phyloP scores from a whole-genome alignment of 2,329 filamentous ascomycete species.

The Chaetothyriales sp. region DNA sequence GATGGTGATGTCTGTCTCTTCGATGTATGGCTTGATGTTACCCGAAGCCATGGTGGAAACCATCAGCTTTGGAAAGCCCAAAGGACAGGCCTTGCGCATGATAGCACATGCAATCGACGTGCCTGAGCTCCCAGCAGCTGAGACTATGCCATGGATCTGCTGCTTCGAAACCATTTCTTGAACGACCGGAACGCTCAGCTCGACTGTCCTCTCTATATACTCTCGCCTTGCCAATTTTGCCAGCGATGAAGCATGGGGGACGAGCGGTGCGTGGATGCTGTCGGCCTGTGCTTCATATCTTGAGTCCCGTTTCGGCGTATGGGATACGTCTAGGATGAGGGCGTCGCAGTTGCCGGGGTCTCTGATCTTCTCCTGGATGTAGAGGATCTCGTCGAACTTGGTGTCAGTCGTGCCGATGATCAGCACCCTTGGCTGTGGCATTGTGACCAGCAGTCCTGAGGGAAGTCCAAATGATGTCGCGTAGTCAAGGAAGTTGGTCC shows the following conservation, averaged over 20 bases:
- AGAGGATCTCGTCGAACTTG: constrained; percentile 45
- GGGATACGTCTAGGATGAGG: constrained; percentile 42
- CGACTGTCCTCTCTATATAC: constrained; percentile 42
- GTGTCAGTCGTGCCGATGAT: constrained; percentile 51
- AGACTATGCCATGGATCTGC: constrained; percentile 41
- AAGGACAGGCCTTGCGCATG: constrained; percentile 43
- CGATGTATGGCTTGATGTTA: constrained; percentile 48
- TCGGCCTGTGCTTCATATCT: constrained; percentile 25
- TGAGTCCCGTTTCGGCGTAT: constrained; percentile 19
- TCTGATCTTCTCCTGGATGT: constrained; percentile 35
- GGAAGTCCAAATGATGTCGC: not conserved
- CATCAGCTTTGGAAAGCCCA: constrained; percentile 56
- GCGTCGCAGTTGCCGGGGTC: constrained; percentile 22
- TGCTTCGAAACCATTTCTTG: constrained; percentile 24
- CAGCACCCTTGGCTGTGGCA: constrained; percentile 30
- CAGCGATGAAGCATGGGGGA: constrained; percentile 20
- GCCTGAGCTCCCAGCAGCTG: constrained; percentile 47
- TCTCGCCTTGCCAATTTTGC: constrained; percentile 35
- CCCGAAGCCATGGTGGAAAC: constrained; percentile 56
- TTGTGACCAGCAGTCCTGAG: constrained; percentile 5
- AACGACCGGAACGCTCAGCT: constrained; percentile 31
- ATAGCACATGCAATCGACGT: constrained; percentile 45
- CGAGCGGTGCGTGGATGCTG: constrained; percentile 27
- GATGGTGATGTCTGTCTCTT: constrained; percentile 52
- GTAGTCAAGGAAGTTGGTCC: not conserved